phyloP scores from a whole-genome alignment of 805 yeast genomes.

The Zygoascus ofunaensis region DNA sequence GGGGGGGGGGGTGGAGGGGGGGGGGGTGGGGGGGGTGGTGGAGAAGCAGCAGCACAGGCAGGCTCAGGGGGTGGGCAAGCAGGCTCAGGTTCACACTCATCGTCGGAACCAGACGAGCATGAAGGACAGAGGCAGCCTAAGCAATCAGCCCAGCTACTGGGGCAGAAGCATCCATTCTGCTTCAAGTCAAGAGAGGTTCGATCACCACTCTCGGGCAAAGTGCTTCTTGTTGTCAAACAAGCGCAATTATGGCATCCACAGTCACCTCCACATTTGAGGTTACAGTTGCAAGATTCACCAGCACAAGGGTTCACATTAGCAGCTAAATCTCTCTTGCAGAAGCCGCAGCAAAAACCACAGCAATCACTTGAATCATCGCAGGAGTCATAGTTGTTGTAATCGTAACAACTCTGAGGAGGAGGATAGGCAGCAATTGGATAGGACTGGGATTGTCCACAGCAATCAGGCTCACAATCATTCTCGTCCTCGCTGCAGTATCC shows the following conservation, averaged over 20 bases:
- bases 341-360: constrained; percentile 3
- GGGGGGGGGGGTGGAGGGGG: constrained; percentile 4
- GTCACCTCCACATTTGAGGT: neutral
- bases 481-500: neutral
- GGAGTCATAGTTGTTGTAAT: neutral
- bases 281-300: neutral
- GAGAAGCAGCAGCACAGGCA: constrained; percentile 1
- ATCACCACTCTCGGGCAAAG: constrained; percentile 4
- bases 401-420: neutral
- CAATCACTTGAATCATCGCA: neutral
- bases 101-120: neutral
- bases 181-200: neutral
- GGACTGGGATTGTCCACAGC: neutral
- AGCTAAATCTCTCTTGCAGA: neutral
- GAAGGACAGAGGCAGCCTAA: neutral
- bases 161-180: neutral
- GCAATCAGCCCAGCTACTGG: neutral
- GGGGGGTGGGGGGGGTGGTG: neutral
- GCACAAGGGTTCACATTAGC: constrained; percentile 2
- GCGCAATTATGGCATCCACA: neutral
- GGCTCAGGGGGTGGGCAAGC: neutral
- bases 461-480: neutral
- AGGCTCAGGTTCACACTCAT: constrained; percentile 5
- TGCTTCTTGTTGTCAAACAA: neutral
- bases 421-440: neutral